Conservation (phyloP, 306 rosid species). For the Vigna reflexopilosa region DNA sequence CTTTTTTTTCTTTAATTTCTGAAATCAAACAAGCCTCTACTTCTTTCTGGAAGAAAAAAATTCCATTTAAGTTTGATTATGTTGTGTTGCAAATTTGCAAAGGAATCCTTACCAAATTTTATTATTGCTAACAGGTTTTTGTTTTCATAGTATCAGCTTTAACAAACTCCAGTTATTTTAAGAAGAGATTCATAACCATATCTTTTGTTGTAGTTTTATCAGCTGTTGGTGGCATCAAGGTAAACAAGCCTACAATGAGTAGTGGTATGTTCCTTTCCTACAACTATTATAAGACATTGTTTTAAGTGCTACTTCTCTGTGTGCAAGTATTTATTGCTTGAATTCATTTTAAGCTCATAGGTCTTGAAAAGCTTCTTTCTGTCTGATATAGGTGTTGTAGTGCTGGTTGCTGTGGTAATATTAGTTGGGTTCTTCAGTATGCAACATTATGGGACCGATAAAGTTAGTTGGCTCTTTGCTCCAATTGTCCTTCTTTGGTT, state of each 20-base stretch:
- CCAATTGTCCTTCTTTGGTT: constrained; percentile 97
- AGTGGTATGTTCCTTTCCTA: constrained; percentile 60
- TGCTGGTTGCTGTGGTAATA: constrained; percentile 86
- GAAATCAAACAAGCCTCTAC: background rate
- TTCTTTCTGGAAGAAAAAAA: background rate
- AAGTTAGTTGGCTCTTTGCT: constrained; percentile 99
- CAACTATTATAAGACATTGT: constrained; percentile 35
- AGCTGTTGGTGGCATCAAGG: constrained; percentile 98
- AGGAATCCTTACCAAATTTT: background rate
- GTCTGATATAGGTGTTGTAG: constrained; percentile 71
- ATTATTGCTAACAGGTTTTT: background rate
- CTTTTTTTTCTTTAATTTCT: background rate
- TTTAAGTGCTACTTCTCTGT: constrained; percentile 19
- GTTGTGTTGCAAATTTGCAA: constrained; percentile 19
- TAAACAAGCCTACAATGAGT: constrained; percentile 66
- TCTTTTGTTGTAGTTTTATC: constrained; percentile 72
- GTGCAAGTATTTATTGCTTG: background rate
- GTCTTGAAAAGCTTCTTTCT: constrained; percentile 43
- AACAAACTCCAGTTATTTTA: constrained; percentile 24
- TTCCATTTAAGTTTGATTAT: constrained; percentile 5
- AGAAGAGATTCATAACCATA: constrained; percentile 46
- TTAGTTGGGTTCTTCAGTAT: constrained; percentile 87
- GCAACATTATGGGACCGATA: constrained; percentile 97
- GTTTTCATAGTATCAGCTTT: constrained; percentile 5
- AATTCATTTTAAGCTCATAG: constrained; percentile 27